phyloP scores from a whole-genome alignment of 768 basidiomycete genomes.

The Auricularia heimuer region DNA sequence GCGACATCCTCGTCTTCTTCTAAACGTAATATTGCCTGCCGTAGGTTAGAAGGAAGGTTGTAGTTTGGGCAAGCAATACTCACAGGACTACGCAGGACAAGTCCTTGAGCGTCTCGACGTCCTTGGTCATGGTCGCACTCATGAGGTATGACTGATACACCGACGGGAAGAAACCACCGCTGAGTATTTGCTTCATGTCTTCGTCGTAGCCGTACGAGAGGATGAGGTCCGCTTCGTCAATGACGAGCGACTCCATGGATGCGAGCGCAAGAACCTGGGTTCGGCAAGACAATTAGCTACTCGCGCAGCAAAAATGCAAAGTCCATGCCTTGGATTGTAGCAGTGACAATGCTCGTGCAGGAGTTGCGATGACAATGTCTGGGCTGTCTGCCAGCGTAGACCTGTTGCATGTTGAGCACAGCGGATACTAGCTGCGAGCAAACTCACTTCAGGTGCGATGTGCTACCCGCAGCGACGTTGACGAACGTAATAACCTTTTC shows the following conservation, averaged over 20 bases:
- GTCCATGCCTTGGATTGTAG: slow-evolving; percentile 56
- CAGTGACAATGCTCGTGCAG: slow-evolving; percentile 55
- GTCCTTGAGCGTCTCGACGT: slow-evolving; percentile 83
- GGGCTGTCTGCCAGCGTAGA: slow-evolving; percentile 57
- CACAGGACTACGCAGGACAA: slow-evolving; percentile 81
- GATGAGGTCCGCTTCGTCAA: slow-evolving; percentile 96
- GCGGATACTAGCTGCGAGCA: not conserved
- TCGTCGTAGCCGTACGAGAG: slow-evolving; percentile 95
- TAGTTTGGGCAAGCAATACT: slow-evolving; percentile 17
- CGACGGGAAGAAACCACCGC: slow-evolving; percentile 59
- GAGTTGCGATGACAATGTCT: slow-evolving; percentile 72
- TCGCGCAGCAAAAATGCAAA: not conserved
- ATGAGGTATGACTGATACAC: slow-evolving; percentile 89
- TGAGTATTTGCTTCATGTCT: slow-evolving; percentile 61
- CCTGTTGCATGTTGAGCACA: slow-evolving; percentile 21
- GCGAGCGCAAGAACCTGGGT: slow-evolving; percentile 51
- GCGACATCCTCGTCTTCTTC: slow-evolving; percentile 83
- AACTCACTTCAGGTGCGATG: slow-evolving; percentile 58
- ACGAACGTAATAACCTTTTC: slow-evolving; percentile 59
- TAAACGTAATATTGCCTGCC: slow-evolving; percentile 71
- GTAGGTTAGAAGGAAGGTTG: not conserved
- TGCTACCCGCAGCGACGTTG: slow-evolving; percentile 69
- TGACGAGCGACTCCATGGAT: slow-evolving; percentile 75
- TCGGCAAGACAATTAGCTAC: not conserved
- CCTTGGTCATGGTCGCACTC: slow-evolving; percentile 96